Percentiles rank a stretch among this genome's conserved stretches.
Conservation (phyloP, 1,284 basidiomycete species). For the Pseudozyma thailandica region DNA sequence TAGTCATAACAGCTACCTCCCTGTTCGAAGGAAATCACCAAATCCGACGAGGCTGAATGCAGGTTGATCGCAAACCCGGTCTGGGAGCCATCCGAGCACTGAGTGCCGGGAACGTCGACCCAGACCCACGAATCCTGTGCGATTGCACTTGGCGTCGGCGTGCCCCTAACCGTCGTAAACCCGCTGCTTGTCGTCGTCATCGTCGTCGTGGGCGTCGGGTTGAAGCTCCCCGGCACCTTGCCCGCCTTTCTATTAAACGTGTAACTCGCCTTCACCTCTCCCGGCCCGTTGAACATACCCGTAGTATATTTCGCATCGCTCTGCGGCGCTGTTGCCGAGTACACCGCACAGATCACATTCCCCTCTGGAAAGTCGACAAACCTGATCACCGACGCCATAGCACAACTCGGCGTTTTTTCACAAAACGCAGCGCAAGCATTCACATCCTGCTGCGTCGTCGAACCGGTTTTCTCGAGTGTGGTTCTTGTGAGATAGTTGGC, state of each 20-base stretch:
- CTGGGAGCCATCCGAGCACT: constrained; percentile 21
- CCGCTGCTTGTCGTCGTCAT: background rate
- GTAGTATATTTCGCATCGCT: constrained; percentile 17
- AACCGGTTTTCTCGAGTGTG: constrained; percentile 11
- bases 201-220: background rate
- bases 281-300: constrained; percentile 20
- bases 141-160: background rate
- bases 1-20: constrained; percentile 41
- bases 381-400: constrained; percentile 34
- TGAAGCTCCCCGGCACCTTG: constrained; percentile 4
- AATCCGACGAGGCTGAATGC: constrained; percentile 16
- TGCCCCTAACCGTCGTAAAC: background rate
- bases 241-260: constrained; percentile 27
- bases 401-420: constrained; percentile 14
- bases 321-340: constrained; percentile 1
- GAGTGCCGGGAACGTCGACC: constrained; percentile 31
- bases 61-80: constrained; percentile 37
- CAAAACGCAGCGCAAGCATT: constrained; percentile 17
- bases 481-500: constrained; percentile 15
- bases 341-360: constrained; percentile 27
- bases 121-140: constrained; percentile 20
- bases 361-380: constrained; percentile 31
- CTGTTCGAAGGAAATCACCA: constrained; percentile 23
- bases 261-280: constrained; percentile 22
- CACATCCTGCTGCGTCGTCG: constrained; percentile 22